These are phyloP conservation scores for Datura wrightii DNA, from an alignment of 257 asterid species.

Conservation along the genomic window DNA sequence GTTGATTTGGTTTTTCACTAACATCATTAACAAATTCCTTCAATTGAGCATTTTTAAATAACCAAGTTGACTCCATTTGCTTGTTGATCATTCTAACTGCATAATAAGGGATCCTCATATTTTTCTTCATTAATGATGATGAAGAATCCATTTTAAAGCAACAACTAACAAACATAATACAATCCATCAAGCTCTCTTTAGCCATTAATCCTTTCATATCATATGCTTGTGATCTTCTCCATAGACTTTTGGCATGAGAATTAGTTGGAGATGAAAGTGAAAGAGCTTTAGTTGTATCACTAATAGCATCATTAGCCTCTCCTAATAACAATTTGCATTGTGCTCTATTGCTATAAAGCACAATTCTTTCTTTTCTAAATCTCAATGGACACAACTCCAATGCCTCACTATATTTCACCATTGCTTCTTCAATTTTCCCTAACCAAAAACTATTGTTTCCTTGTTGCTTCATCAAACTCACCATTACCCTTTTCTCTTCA, in stretches of 20 bases:
- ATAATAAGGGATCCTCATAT: constrained; percentile 52
- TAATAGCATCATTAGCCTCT: constrained; percentile 62
- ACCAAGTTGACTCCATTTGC: constrained; percentile 83
- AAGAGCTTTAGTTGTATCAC: constrained; percentile 83
- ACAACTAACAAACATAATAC: constrained; percentile 58
- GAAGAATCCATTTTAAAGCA: constrained; percentile 45
- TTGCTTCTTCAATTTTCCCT: constrained; percentile 66
- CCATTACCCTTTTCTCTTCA: constrained; percentile 48
- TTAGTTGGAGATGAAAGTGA: constrained; percentile 74
- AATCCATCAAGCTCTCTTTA: constrained; percentile 86
- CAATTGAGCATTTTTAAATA: constrained; percentile 53
- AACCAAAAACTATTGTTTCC: constrained; percentile 53
- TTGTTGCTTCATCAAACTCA: constrained; percentile 52
- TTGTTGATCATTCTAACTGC: constrained; percentile 75
- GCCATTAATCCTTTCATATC: constrained; percentile 75
- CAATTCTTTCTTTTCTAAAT: constrained; percentile 60
- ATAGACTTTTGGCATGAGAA: constrained; percentile 68
- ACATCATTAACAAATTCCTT: constrained; percentile 33
- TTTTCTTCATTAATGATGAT: constrained; percentile 17
- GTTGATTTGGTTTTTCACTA: constrained; percentile 29
- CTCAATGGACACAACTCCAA: constrained; percentile 64
- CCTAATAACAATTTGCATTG: constrained; percentile 57
- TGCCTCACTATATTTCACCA: constrained; percentile 57
- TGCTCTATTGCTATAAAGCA: constrained; percentile 66
- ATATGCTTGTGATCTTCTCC: constrained; percentile 85